Evolutionary conservation across 768 basidiomycete species (phyloP).

Genomic region (Suillus luteus): DNA sequence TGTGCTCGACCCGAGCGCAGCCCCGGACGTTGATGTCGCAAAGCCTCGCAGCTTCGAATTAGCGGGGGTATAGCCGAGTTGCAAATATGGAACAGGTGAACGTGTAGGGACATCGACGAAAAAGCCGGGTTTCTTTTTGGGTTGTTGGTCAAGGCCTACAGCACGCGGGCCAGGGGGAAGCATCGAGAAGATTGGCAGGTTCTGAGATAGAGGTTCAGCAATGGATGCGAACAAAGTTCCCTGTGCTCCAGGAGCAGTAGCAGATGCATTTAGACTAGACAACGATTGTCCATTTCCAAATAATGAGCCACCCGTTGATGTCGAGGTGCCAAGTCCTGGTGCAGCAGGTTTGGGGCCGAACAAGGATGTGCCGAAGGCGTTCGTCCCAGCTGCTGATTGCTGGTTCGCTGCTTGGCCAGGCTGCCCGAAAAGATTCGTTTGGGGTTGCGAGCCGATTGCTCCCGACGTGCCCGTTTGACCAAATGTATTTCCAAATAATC

Average conservation of each 20-base stretch:
- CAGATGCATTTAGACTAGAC: constrained; percentile 42
- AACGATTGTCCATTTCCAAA: constrained; percentile 39
- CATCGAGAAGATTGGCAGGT: constrained; percentile 73
- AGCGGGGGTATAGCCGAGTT: constrained; percentile 63
- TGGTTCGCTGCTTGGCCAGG: constrained; percentile 43
- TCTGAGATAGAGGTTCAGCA: constrained; percentile 77
- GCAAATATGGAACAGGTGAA: constrained; percentile 66
- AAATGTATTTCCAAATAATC: constrained; percentile 51
- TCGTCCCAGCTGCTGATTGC: constrained; percentile 37
- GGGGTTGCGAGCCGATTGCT: constrained; percentile 31
- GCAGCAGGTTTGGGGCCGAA: constrained; percentile 55
- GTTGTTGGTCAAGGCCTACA: constrained; percentile 56
- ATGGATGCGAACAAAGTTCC: constrained; percentile 81
- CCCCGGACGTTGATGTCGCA: constrained; percentile 42
- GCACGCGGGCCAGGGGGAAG: constrained; percentile 71
- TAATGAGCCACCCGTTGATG: constrained; percentile 41
- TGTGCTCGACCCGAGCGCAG: constrained; percentile 35
- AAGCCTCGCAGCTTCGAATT: constrained; percentile 74
- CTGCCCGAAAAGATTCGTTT: constrained; percentile 51
- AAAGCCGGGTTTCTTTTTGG: constrained; percentile 77
- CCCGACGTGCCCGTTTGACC: constrained; percentile 42
- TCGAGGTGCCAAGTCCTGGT: constrained; percentile 46
- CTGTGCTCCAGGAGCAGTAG: constrained; percentile 48
- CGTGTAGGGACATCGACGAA: constrained; percentile 77
- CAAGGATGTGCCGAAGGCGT: constrained; percentile 44